Conservation (phyloP, 306 rosid genomes). For the Geum urbanum region DNA sequence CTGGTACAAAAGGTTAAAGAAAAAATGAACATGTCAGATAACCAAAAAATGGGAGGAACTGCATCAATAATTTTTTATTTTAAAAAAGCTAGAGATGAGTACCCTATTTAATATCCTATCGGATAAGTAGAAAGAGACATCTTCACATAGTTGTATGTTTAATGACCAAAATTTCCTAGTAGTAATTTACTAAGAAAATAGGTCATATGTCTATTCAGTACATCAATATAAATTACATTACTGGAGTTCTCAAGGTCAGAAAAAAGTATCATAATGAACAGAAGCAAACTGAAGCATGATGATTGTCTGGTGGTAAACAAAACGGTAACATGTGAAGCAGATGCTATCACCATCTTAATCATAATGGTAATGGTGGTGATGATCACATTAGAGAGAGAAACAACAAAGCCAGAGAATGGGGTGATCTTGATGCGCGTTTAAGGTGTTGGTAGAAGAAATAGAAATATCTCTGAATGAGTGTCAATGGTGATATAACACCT, state of each 20-base stretch:
- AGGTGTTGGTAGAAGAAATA: background rate
- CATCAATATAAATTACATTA: background rate
- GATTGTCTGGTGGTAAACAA: too few relatives aligned
- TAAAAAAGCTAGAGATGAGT: background rate
- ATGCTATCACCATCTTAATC: too few relatives aligned
- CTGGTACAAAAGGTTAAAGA: constrained; percentile 43
- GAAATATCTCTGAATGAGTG: background rate
- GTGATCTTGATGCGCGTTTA: constrained; percentile 13
- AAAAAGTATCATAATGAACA: too few relatives aligned
- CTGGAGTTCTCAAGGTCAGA: background rate
- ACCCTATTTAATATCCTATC: background rate
- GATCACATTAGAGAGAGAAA: constrained; percentile 11
- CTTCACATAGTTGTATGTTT: background rate
- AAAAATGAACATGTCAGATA: constrained; percentile 21
- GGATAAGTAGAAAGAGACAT: background rate
- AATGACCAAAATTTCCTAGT: background rate
- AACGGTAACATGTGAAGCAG: too few relatives aligned
- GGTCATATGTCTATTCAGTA: too few relatives aligned
- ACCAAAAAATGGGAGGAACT: constrained; percentile 7
- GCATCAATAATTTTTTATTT: background rate
- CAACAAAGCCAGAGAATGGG: constrained; percentile 34
- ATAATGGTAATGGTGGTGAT: too few relatives aligned
- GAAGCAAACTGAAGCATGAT: too few relatives aligned
- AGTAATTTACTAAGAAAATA: background rate
- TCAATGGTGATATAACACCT: background rate